These are phyloP conservation scores for Gymnopilus junonius DNA, from an alignment of 768 basidiomycete species.

Conservation along the genomic window DNA sequence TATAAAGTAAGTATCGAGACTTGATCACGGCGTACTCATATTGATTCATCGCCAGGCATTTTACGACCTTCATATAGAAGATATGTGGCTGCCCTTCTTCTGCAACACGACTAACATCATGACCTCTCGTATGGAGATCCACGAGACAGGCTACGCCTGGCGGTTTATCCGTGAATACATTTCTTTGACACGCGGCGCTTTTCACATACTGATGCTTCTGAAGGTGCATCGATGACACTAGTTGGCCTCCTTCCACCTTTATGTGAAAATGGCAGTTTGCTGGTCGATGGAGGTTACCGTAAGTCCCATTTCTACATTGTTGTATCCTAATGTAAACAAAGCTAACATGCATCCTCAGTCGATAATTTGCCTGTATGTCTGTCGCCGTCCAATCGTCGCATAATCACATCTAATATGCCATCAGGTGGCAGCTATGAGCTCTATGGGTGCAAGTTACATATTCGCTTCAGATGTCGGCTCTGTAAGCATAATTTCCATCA, in stretches of 20 bases:
- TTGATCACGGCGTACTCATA: background rate
- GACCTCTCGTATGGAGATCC: slow-evolving; percentile 95
- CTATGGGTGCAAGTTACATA: slow-evolving; percentile 87
- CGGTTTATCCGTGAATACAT: slow-evolving; percentile 73
- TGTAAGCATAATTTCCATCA: slow-evolving; percentile 44
- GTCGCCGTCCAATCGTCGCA: background rate
- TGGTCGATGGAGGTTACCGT: slow-evolving; percentile 92
- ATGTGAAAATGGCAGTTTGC: slow-evolving; percentile 91
- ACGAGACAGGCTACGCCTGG: slow-evolving; percentile 99
- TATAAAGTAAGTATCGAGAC: slow-evolving; percentile 68
- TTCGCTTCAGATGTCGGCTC: slow-evolving; percentile 94
- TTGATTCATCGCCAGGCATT: slow-evolving; percentile 59
- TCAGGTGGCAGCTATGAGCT: slow-evolving; percentile 89
- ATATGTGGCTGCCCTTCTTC: slow-evolving; percentile 99
- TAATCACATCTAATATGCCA: slow-evolving; percentile 2
- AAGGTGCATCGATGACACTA: slow-evolving; percentile 96
- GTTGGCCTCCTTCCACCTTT: slow-evolving; percentile 94
- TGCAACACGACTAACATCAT: slow-evolving; percentile 98
- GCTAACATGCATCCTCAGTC: slow-evolving; percentile 46
- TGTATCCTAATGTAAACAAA: background rate
- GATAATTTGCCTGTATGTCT: slow-evolving; percentile 83
- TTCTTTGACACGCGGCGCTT: background rate
- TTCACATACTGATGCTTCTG: slow-evolving; percentile 7
- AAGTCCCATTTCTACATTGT: slow-evolving; percentile 31
- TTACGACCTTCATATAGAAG: slow-evolving; percentile 93